Evolutionary conservation across 1,284 basidiomycete species (phyloP).

Genomic region (Fomitopsis betulina): DNA sequence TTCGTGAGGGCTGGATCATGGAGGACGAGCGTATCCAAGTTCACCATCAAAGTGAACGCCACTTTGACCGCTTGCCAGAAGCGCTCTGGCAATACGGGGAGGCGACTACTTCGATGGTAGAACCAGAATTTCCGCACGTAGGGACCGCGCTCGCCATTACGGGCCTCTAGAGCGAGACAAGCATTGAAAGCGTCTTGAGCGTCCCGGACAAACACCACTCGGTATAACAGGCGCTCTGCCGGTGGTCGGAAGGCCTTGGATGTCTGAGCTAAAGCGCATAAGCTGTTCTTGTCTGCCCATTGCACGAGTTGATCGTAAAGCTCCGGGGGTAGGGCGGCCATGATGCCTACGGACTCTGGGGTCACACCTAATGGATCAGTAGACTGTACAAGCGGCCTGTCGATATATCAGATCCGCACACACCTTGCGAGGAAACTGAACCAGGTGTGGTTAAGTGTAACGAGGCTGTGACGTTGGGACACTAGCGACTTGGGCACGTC

Average conservation of each 20-base stretch:
- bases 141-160: slow-evolving; percentile 16
- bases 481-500: too few relatives aligned
- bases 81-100: slow-evolving; percentile 4
- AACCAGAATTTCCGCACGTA: slow-evolving; percentile 27
- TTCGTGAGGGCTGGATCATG: slow-evolving; percentile 19
- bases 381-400: too few relatives aligned
- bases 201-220: slow-evolving; percentile 20
- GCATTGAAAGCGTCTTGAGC: slow-evolving; percentile 13
- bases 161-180: slow-evolving; percentile 17
- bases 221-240: slow-evolving; percentile 27
- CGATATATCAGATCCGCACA: too few relatives aligned
- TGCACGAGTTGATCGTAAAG: slow-evolving; percentile 19
- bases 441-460: too few relatives aligned
- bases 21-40: slow-evolving; percentile 24
- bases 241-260: slow-evolving; percentile 23
- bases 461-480: too few relatives aligned
- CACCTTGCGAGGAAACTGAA: too few relatives aligned
- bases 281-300: slow-evolving; percentile 15
- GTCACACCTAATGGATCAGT: background rate
- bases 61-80: slow-evolving; percentile 26
- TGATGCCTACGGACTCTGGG: background rate
- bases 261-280: slow-evolving; percentile 20
- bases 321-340: slow-evolving; percentile 20
- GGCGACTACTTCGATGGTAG: slow-evolving; percentile 15
- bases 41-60: slow-evolving; percentile 19